These are phyloP conservation scores for Pythium coloratum DNA, from an alignment of 352 stramenopile genomes.

Conservation along the genomic window DNA sequence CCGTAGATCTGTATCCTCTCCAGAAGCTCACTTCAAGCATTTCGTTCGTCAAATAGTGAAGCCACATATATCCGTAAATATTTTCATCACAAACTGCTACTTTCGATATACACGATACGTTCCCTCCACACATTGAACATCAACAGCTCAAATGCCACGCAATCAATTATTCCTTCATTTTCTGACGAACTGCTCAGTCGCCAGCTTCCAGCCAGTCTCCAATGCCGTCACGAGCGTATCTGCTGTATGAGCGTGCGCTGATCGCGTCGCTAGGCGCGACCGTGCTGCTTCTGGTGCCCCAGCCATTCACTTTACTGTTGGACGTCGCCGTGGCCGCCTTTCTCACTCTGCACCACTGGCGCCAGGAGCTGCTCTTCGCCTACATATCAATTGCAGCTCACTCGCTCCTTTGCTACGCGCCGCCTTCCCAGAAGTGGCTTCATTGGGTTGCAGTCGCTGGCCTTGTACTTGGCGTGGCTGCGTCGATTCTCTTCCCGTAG, in stretches of 20 bases:
- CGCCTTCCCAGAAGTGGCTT: not conserved
- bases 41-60: not conserved
- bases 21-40: not conserved
- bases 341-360: slow-evolving; percentile 19
- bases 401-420: not conserved
- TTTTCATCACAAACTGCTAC: not conserved
- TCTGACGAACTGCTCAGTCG: not conserved
- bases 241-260: slow-evolving; percentile 5
- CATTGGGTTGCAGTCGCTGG: not conserved
- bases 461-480: slow-evolving; percentile 2
- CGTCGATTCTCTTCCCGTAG: slow-evolving; percentile 51
- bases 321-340: not conserved
- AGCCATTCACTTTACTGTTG: not conserved
- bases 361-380: slow-evolving; percentile 13
- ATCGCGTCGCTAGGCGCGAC: not conserved
- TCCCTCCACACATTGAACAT: not conserved
- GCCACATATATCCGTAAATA: not conserved
- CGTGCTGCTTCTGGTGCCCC: not conserved
- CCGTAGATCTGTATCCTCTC: slow-evolving; percentile 1
- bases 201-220: not conserved
- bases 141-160: not conserved
- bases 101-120: not conserved
- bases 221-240: slow-evolving; percentile 13
- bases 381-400: slow-evolving; percentile 5
- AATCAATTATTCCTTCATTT: not conserved